These are phyloP conservation scores for Cladophialophora immunda DNA, from an alignment of 2,329 filamentous ascomycete species.

Conservation along the genomic window DNA sequence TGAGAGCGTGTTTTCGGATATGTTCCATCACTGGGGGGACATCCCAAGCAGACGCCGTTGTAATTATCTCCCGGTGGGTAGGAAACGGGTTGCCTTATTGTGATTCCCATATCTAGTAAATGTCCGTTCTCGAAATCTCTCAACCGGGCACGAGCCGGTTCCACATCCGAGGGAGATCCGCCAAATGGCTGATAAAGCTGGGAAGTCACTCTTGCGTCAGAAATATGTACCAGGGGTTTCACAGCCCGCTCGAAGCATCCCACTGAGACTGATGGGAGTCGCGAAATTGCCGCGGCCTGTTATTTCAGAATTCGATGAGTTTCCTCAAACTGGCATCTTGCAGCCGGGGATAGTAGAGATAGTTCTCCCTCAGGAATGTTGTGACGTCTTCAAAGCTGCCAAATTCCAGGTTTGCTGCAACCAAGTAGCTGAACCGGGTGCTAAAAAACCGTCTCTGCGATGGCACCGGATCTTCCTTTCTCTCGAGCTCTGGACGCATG, in stretches of 20 bases:
- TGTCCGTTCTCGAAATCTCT: neutral
- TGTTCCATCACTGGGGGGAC: neutral
- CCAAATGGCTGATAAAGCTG: neutral
- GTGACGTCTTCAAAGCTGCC: slow-evolving; percentile 16
- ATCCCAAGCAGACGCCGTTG: neutral
- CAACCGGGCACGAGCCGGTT: neutral
- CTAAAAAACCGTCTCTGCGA: slow-evolving; percentile 7
- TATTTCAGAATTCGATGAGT: slow-evolving; percentile 9
- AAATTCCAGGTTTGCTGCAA: slow-evolving; percentile 13
- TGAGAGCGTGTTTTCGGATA: neutral
- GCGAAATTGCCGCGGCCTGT: neutral
- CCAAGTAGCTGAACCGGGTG: slow-evolving; percentile 13
- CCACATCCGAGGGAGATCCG: neutral
- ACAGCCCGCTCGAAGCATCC: neutral
- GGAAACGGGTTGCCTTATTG: neutral
- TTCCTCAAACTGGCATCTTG: slow-evolving; percentile 15
- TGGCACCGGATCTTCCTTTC: slow-evolving; percentile 8
- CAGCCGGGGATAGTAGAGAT: slow-evolving; percentile 13
- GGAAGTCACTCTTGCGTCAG: neutral
- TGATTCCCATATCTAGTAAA: too few species aligned
- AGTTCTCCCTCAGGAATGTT: slow-evolving; percentile 10
- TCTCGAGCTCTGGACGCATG: slow-evolving; percentile 3
- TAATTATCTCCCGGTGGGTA: neutral
- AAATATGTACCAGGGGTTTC: neutral
- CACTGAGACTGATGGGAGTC: neutral